Evolutionary conservation across 805 yeast genomes (phyloP), one percentile per base, ranked within the genome.

Genomic region (Blastobotrys terrestris): DNA sequence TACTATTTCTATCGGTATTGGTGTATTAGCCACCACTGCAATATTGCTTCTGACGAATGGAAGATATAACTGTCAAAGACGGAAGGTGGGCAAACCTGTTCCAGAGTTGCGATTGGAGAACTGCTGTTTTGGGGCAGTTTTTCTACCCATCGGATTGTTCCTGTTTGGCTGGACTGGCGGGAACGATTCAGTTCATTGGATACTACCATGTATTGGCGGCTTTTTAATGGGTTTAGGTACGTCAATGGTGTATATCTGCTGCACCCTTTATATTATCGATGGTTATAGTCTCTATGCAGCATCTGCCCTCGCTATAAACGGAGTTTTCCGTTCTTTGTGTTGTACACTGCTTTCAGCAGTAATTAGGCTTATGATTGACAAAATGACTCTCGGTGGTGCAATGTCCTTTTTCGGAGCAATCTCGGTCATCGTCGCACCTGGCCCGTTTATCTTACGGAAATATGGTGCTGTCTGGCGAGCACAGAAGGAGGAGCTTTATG

Each of bases 131-230:
- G 90, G 95, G 31, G 81, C 84, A 26, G 58, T 87, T 51, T 64
- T 77, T 8, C 88, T 89, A 73, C 84, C 94, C 26, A 72, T 79
- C 48, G 96, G 96, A 50, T 72, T 89, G 58, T 75, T 89, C 63
- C 86, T 95, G 95, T 75, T 89, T 67, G 80, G 87, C 54, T 89
- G 96, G 96, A 73, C 90, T 11, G 96, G 96, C 65, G 77, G 80
- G 58, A 26, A 26, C 11, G 35, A 26, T 5, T 5, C 8, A 5
- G 11, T 26, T 26, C 35, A 26, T 11, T 26, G 35, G 35, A 26
- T 26, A 6, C 8, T 26, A 5, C 35, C 35, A 26, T 26, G 35
- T 11, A 26, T 26, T 11, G 35, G 35, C 11, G 35, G 35, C 5
- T 26, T 26, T 26, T 26, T 26, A 5, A 26, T 26, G 35, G 35